Base-by-base conservation (phyloP, 1,139 yeast genomes). In the Hanseniaspora sp. region DNA sequence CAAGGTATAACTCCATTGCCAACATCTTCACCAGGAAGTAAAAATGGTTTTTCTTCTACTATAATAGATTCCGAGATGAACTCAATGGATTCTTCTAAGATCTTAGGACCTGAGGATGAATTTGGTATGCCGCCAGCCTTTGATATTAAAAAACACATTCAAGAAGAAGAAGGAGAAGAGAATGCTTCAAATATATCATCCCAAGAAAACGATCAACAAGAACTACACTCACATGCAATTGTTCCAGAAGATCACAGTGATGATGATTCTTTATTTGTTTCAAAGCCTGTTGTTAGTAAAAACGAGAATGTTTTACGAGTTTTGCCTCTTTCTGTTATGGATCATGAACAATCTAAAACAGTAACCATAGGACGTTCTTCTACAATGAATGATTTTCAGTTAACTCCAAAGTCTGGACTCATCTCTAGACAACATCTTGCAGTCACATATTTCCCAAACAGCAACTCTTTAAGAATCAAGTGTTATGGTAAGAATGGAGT, bases 401-500 rank as follows among this genome's bases (percentile, higher is more conserved):
- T 67, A 34, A 13, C 45, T 29, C 69, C 69, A n/a, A 62, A 62
- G 15, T 59, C 57, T 42, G 63, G 62, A 53, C 59, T 62, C 45
- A 62, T 67, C 29, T 66, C 69, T 12, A 62, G 70, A 53, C 64
- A 63, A 41, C 70, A 67, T 54, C 65, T 67, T 9, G 58, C 60
- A 39, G 56, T 66, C 9, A 58, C 68, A 12, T 70, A 69, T 56
- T 57, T 60, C 12, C 58, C 64, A 2, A 58, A 61, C 1, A 49
- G 58, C 5, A 63, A 68, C 35, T 63, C 64, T 48, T 54, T 71
- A 18, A 62, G 65, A 17, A 58, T 71, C 12, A 62, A 65, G 34
- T 71, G 74, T 59, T 62, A 63, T 46, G 73, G 74, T 33, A 61
- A 64, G 31, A 71, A 71, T 54, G 73, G 73, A 29, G 60, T 68